A percentile compares a stretch with the other conserved stretches of the same genome.
These are phyloP conservation scores for Cokeromyces recurvatus DNA, from an alignment of 371 early-diverging fungal genomes.

Conservation along the genomic window DNA sequence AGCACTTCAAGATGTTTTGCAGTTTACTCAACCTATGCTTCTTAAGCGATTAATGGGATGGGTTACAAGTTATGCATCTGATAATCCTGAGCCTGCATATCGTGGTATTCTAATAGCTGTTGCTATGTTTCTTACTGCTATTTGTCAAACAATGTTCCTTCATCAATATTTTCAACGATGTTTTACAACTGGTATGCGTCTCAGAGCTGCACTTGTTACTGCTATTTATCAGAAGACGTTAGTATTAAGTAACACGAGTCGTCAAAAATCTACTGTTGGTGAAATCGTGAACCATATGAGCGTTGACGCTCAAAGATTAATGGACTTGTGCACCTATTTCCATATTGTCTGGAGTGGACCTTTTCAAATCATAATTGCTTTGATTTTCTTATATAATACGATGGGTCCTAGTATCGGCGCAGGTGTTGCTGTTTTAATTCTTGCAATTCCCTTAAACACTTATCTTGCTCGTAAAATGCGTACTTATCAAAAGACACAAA, in stretches of 20 bases:
- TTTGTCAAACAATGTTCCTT: constrained; percentile 79
- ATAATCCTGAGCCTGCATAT: constrained; percentile 52
- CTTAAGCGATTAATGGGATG: constrained; percentile 72
- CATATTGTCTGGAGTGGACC: constrained; percentile 88
- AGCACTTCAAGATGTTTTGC: constrained; percentile 70
- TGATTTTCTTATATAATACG: constrained; percentile 75
- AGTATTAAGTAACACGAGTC: constrained; percentile 72
- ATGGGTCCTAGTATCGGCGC: constrained; percentile 86
- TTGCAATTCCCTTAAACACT: constrained; percentile 73
- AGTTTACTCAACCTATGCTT: constrained; percentile 84
- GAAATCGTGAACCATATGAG: constrained; percentile 91
- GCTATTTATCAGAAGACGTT: constrained; percentile 88
- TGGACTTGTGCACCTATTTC: constrained; percentile 68
- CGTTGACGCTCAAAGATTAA: constrained; percentile 80
- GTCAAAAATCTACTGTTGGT: constrained; percentile 80
- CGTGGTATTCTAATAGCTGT: constrained; percentile 61
- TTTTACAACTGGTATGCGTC: constrained; percentile 74
- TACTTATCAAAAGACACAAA: constrained; percentile 75
- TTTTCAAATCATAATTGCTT: constrained; percentile 82
- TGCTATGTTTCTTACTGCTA: constrained; percentile 78
- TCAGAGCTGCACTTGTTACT: constrained; percentile 80
- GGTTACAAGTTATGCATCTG: constrained; percentile 54
- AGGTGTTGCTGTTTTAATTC: constrained; percentile 81
- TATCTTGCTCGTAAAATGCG: constrained; percentile 61
- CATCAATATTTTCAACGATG: constrained; percentile 91